phyloP scores from a whole-genome alignment of 306 rosid genomes.

The Fagus sylvatica region DNA sequence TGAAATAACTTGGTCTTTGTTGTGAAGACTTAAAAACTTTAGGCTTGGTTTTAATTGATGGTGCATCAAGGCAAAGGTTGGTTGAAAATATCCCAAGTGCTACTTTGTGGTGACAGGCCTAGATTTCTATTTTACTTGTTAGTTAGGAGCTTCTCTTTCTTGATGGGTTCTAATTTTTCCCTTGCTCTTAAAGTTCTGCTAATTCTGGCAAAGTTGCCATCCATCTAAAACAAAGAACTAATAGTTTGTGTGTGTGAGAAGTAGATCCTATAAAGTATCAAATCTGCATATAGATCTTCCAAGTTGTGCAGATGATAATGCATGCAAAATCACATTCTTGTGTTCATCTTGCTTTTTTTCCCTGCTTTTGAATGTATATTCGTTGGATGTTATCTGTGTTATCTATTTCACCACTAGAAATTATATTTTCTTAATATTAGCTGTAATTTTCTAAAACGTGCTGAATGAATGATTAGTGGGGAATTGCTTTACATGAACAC shows the following conservation, averaged over 20 bases:
- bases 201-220: not conserved
- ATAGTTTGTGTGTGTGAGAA: not conserved
- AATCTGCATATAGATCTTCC: not conserved
- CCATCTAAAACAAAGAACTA: not conserved
- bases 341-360: too few species aligned
- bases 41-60: not conserved
- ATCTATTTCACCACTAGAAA: too few species aligned
- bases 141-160: not conserved
- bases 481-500: not conserved
- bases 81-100: not conserved
- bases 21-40: not conserved
- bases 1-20: not conserved
- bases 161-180: not conserved
- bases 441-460: too few species aligned
- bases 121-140: not conserved
- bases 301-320: not conserved
- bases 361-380: too few species aligned
- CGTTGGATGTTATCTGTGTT: too few species aligned
- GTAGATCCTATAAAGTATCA: not conserved
- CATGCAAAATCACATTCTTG: not conserved
- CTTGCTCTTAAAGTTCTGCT: not conserved
- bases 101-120: not conserved
- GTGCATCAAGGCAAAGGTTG: not conserved
- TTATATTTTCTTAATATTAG: too few species aligned
- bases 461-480: too few species aligned